Percentiles rank a stretch among this genome's conserved stretches.
phyloP scores from a whole-genome alignment of 805 yeast species.

The Metschnikowia bowlesiae region DNA sequence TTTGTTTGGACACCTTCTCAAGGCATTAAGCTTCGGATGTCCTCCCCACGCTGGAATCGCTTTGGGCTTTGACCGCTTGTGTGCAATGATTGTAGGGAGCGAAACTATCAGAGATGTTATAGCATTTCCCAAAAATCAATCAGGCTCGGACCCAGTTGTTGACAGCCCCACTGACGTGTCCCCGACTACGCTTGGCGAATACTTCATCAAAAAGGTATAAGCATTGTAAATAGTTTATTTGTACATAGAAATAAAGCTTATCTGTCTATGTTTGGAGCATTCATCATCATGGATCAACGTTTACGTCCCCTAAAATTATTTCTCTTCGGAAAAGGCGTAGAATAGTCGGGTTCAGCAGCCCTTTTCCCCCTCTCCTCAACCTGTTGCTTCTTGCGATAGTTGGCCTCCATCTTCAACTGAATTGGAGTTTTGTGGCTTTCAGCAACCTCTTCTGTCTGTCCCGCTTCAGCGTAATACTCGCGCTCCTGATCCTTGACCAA shows the following conservation, averaged over 20 bases:
- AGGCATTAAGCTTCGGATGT: constrained; percentile 83
- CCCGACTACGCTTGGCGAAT: constrained; percentile 47
- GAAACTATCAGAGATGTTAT: constrained; percentile 84
- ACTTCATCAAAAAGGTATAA: constrained; percentile 37
- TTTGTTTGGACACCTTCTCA: constrained; percentile 80
- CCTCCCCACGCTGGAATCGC: constrained; percentile 99
- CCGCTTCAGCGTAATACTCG: constrained; percentile 25
- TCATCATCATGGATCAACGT: constrained; percentile 1
- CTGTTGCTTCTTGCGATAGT: constrained; percentile 27
- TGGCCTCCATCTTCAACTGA: constrained; percentile 38
- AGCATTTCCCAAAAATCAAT: constrained; percentile 90
- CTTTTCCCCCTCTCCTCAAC: constrained; percentile 28
- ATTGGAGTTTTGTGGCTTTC: constrained; percentile 33
- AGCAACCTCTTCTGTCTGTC: constrained; percentile 10
- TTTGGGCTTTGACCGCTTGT: constrained; percentile 86
- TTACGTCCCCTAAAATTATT: constrained; percentile 10
- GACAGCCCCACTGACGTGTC: constrained; percentile 73
- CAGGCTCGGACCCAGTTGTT: constrained; percentile 85
- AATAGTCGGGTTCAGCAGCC: constrained; percentile 16
- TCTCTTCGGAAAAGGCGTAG: constrained; percentile 7
- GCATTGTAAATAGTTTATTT: not conserved
- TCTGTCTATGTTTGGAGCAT: not conserved
- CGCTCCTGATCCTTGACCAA: constrained; percentile 46
- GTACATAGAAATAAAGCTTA: not conserved
- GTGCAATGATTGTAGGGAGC: constrained; percentile 83